phyloP scores from a whole-genome alignment of 805 yeast species.

The Clavispora santaluciae region DNA sequence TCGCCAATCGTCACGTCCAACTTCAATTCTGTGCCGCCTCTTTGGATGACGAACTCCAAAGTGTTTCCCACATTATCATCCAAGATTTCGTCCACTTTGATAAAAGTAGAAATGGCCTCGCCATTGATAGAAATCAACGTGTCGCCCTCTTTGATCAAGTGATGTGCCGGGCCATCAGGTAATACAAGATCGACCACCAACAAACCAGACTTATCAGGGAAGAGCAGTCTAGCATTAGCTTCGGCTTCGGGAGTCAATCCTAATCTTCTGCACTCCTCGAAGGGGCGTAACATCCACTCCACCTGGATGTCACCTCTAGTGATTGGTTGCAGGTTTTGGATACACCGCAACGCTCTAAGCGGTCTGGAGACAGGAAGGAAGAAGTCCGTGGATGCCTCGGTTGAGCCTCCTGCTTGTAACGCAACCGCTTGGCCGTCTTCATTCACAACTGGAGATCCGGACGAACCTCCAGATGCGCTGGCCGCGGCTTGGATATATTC shows the following conservation, averaged over 20 bases:
- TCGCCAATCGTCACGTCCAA: conserved; percentile 61
- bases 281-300: conserved; percentile 83
- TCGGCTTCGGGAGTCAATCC: conserved; percentile 79
- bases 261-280: conserved; percentile 82
- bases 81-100: conserved; percentile 75
- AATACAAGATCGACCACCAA: conserved; percentile 77
- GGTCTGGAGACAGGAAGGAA: conserved; percentile 85
- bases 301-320: conserved; percentile 91
- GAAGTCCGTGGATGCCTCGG: conserved; percentile 90
- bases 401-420: conserved; percentile 88
- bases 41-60: conserved; percentile 46
- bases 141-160: conserved; percentile 77
- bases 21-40: conserved; percentile 55
- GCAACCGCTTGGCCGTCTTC: conserved; percentile 86
- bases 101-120: conserved; percentile 58
- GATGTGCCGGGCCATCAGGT: conserved; percentile 83
- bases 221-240: conserved; percentile 55
- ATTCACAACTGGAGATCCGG: conserved; percentile 95
- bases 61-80: conserved; percentile 64
- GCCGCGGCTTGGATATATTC: conserved; percentile 96
- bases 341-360: conserved; percentile 69
- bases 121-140: conserved; percentile 71
- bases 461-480: conserved; percentile 91
- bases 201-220: conserved; percentile 74
- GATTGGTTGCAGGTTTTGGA: conserved; percentile 55